These are phyloP conservation scores for Penicillium expansum DNA, from an alignment of 2,329 filamentous ascomycete species.

Conservation along the genomic window DNA sequence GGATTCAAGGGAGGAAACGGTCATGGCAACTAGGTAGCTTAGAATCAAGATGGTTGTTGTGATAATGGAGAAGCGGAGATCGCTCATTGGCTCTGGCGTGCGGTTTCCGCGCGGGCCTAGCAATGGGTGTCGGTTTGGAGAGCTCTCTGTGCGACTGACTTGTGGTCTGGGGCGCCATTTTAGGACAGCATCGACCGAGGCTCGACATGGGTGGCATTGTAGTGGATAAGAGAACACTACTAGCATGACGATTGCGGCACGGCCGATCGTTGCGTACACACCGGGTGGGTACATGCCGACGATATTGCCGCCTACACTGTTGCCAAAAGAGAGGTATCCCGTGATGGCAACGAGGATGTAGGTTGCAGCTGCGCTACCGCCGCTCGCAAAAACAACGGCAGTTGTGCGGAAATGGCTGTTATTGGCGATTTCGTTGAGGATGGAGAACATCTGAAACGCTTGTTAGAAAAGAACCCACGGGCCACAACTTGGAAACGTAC, in stretches of 20 bases:
- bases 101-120: conserved; percentile 41
- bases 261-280: conserved; percentile 83
- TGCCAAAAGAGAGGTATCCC: conserved; percentile 92
- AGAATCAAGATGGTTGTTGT: conserved; percentile 81
- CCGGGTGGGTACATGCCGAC: conserved; percentile 83
- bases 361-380: conserved; percentile 80
- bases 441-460: conserved; percentile 82
- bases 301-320: conserved; percentile 86
- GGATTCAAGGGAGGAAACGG: conserved; percentile 81
- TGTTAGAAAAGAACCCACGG: conserved; percentile 14
- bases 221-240: conserved; percentile 96
- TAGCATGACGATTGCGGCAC: conserved; percentile 90
- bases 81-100: conserved; percentile 67
- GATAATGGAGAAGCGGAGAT: conserved; percentile 82
- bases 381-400: conserved; percentile 75
- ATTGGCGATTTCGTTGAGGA: conserved; percentile 89
- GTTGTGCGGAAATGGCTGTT: conserved; percentile 77
- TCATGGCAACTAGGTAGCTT: conserved; percentile 85
- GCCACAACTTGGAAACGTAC: conserved; percentile 49
- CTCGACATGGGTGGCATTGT: conserved; percentile 92
- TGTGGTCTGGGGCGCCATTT: conserved; percentile 71
- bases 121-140: conserved; percentile 46
- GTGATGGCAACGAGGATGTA: conserved; percentile 93
- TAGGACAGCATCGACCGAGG: conserved; percentile 90
- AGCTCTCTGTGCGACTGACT: conserved; percentile 40